phyloP scores from a whole-genome alignment of 192 early-diverging fungal genomes.

The Coemansia sp. region DNA sequence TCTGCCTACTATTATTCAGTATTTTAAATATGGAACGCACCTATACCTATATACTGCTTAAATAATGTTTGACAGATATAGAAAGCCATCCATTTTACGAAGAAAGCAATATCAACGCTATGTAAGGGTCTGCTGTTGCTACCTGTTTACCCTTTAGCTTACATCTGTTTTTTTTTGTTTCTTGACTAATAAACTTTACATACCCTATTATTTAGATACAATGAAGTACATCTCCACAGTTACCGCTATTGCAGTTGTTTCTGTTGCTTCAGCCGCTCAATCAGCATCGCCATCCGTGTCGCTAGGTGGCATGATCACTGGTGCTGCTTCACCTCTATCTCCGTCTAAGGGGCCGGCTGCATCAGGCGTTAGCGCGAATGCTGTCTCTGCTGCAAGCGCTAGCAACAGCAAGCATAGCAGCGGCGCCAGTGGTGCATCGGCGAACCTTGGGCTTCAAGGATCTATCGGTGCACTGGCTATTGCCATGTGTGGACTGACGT shows the following conservation, averaged over 20 bases:
- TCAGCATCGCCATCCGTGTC: not conserved
- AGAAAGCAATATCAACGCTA: no score
- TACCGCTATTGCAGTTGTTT: not conserved
- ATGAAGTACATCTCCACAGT: not conserved
- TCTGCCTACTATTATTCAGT: no score
- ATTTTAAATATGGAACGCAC: no score
- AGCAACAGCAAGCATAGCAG: constrained; percentile 23
- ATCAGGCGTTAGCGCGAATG: not conserved
- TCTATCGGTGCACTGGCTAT: constrained; percentile 39
- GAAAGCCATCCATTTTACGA: no score
- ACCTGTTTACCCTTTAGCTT: not conserved
- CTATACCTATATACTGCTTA: not conserved
- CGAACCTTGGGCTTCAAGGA: constrained; percentile 20
- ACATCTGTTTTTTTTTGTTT: not conserved
- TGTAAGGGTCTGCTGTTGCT: not conserved
- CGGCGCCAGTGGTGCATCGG: constrained; percentile 11
- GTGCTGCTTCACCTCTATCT: not conserved
- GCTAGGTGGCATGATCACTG: no score
- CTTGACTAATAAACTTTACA: not conserved
- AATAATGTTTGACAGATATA: not conserved
- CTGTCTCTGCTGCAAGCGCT: not conserved
- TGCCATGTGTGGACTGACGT: constrained; percentile 36
- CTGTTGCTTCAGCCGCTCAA: not conserved
- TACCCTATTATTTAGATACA: not conserved
- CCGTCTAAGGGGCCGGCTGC: constrained; percentile 10